Evolutionary conservation across 306 rosid species (phyloP).

Genomic region (Dalbergia oliveri): DNA sequence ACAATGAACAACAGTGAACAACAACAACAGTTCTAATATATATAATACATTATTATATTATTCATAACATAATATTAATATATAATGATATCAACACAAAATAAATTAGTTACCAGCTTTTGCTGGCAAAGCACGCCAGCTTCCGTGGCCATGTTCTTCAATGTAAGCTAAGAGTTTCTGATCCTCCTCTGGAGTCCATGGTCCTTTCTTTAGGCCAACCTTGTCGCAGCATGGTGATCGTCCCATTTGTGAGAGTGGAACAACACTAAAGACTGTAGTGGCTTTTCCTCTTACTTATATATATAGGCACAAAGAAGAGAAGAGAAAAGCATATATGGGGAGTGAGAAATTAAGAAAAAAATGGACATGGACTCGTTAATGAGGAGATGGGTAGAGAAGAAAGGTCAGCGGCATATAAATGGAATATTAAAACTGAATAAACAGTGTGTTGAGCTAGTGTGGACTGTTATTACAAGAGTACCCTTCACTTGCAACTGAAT

Average conservation of each 20-base stretch:
- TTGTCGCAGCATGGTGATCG: constrained; percentile 99
- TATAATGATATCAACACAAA: neutral
- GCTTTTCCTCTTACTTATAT: constrained; percentile 56
- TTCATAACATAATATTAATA: neutral
- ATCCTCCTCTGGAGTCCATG: constrained; percentile 99
- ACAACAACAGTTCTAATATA: constrained; percentile 1
- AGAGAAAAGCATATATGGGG: constrained; percentile 7
- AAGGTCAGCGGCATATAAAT: constrained; percentile 78
- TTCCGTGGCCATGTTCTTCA: constrained; percentile 98
- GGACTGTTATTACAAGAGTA: constrained; percentile 53
- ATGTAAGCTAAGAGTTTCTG: constrained; percentile 95
- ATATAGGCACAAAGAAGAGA: constrained; percentile 10
- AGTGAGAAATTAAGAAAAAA: constrained; percentile 30
- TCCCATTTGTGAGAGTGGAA: constrained; percentile 68
- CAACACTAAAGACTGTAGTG: constrained; percentile 43
- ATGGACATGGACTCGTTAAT: constrained; percentile 49
- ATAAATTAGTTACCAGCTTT: constrained; percentile 77
- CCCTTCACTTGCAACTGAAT: constrained; percentile 52
- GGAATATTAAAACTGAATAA: constrained; percentile 62
- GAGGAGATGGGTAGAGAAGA: constrained; percentile 73
- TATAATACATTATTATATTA: too few relatives aligned
- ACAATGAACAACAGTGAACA: neutral
- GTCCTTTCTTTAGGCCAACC: constrained; percentile 98
- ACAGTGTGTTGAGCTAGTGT: constrained; percentile 3
- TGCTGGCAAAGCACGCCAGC: constrained; percentile 98